Conservation (phyloP, 495 filamentous ascomycete genomes). For the Podospora tetraspora region DNA sequence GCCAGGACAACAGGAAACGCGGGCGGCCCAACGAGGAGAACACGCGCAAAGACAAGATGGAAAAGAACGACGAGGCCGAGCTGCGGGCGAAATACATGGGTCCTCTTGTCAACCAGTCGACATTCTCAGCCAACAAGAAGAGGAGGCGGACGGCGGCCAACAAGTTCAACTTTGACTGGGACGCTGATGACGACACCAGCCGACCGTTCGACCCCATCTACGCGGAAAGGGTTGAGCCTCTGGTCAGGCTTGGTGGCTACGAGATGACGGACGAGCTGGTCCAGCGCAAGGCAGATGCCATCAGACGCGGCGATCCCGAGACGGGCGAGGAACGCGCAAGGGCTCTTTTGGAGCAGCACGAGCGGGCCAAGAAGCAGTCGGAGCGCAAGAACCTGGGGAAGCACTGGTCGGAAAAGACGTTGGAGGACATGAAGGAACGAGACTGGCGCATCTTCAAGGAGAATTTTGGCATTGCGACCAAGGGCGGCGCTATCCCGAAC, state of each 20-base stretch:
- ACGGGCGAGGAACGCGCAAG: conserved; percentile 71
- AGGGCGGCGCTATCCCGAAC: conserved; percentile 82
- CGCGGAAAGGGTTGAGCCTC: conserved; percentile 57
- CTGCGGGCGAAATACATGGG: conserved; percentile 90
- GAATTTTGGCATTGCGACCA: conserved; percentile 95
- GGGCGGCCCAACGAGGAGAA: conserved; percentile 34
- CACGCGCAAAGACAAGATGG: conserved; percentile 53
- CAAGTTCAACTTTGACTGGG: conserved; percentile 99
- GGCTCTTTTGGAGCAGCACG: conserved; percentile 76
- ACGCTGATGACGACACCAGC: conserved; percentile 90
- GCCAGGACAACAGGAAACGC: conserved; percentile 26
- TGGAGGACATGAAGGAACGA: conserved; percentile 94
- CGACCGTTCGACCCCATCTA: conserved; percentile 86
- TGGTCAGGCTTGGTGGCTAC: conserved; percentile 76
- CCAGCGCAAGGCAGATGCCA: conserved; percentile 68
- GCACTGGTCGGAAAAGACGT: conserved; percentile 95
- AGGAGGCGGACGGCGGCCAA: conserved; percentile 86
- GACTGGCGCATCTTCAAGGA: conserved; percentile 99
- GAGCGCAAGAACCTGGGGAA: conserved; percentile 72
- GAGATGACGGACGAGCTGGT: conserved; percentile 65
- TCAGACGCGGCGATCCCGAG: conserved; percentile 74
- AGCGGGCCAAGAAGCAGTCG: conserved; percentile 55
- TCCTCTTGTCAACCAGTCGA: conserved; percentile 77
- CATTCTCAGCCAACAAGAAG: conserved; percentile 95
- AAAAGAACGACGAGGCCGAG: conserved; percentile 71